Conservation (phyloP, 176 grass and related monocot species). For the Aegilops bicornis region DNA sequence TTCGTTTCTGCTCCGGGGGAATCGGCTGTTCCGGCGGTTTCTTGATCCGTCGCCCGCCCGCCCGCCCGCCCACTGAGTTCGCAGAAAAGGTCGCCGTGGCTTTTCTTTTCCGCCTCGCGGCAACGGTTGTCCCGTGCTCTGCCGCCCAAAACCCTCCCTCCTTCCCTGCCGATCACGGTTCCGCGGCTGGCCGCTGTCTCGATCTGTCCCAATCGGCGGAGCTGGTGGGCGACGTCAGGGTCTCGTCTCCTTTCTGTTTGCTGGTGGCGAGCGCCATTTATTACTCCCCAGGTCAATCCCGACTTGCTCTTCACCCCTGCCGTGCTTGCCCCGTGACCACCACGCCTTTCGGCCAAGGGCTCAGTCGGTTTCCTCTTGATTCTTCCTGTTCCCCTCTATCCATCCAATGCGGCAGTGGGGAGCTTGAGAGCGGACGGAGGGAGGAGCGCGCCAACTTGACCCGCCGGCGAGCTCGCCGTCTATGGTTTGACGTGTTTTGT, state of each 20-base stretch:
- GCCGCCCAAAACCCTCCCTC: not conserved
- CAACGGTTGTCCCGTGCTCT: constrained; percentile 25
- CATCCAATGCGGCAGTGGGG: constrained; percentile 36
- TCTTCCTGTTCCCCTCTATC: not conserved
- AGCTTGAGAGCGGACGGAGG: not conserved
- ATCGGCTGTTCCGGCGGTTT: not conserved
- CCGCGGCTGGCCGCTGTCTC: not conserved
- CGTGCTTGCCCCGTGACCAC: constrained; percentile 41
- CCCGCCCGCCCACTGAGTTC: no score
- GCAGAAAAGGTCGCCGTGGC: not conserved
- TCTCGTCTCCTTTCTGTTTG: not conserved
- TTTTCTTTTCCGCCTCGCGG: not conserved
- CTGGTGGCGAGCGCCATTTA: constrained; percentile 19
- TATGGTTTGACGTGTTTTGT: not conserved
- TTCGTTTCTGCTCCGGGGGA: not conserved
- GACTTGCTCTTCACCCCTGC: constrained; percentile 32
- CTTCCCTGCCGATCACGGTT: constrained; percentile 34
- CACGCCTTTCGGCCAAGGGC: not conserved
- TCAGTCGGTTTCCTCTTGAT: not conserved
- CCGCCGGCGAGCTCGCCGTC: not conserved
- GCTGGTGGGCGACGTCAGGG: not conserved
- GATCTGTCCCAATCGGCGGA: not conserved
- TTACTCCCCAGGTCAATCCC: constrained; percentile 43
- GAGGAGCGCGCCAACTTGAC: no score
- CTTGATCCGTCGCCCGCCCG: constrained; percentile 14